A percentile compares a stretch with the other conserved stretches of the same genome.
Conservation (phyloP, 495 filamentous ascomycete species). For the Talaromyces trachyspermus region DNA sequence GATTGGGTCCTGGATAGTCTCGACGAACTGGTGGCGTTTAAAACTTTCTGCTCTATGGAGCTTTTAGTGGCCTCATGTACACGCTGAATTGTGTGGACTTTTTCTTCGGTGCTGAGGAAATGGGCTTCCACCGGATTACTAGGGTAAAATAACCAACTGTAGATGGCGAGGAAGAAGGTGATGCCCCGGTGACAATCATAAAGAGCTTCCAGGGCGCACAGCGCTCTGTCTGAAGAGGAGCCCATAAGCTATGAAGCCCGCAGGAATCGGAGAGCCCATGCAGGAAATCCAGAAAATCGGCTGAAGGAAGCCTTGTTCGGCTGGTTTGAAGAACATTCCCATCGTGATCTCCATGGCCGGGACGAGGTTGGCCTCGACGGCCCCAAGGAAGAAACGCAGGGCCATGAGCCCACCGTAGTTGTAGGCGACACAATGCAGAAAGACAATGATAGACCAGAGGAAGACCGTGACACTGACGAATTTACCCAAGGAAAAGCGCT, state of each 20-base stretch:
- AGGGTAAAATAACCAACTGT: constrained; percentile 14
- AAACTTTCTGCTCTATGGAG: constrained; percentile 21
- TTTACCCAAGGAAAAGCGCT: constrained; percentile 18
- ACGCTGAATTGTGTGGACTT: constrained; percentile 12
- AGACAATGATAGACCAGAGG: constrained; percentile 14
- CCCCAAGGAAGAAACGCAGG: constrained; percentile 14
- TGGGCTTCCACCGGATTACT: constrained; percentile 13
- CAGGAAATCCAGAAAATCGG: constrained; percentile 21
- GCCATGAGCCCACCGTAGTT: constrained; percentile 17
- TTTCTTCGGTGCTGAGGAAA: constrained; percentile 14
- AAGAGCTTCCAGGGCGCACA: constrained; percentile 22
- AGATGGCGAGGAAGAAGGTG: constrained; percentile 14
- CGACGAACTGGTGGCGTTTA: constrained; percentile 15
- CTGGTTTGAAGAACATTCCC: constrained; percentile 20
- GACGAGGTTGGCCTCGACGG: constrained; percentile 16
- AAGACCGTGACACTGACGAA: constrained; percentile 15
- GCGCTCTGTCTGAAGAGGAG: constrained; percentile 13
- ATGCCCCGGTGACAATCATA: constrained; percentile 22
- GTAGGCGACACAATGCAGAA: constrained; percentile 16
- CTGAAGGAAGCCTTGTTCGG: constrained; percentile 17
- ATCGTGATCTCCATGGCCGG: constrained; percentile 22
- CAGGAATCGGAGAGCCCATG: constrained; percentile 11
- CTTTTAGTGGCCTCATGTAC: constrained; percentile 12
- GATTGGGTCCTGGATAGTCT: constrained; percentile 15
- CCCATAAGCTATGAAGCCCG: constrained; percentile 20